A percentile compares a stretch with the other conserved stretches of the same genome.
phyloP scores from a whole-genome alignment of 1,139 yeast species.

The Suhomyces choctaworum region DNA sequence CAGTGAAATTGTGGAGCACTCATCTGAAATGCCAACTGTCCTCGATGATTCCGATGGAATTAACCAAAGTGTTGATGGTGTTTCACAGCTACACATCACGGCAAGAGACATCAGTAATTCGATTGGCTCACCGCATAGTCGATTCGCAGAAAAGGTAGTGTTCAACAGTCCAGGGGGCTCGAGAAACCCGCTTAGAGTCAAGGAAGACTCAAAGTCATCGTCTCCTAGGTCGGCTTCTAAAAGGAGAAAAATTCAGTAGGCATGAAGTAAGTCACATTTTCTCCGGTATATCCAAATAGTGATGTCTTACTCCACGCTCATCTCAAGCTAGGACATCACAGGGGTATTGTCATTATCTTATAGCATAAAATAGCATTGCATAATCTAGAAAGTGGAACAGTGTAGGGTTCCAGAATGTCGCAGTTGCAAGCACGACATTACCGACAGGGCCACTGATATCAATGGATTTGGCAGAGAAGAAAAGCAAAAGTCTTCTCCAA shows the following conservation, averaged over 20 bases:
- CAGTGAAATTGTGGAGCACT: conserved; percentile 3
- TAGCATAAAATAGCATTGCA: too few relatives aligned
- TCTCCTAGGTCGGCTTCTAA: conserved; percentile 11
- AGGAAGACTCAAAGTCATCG: conserved; percentile 1
- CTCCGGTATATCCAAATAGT: too few relatives aligned
- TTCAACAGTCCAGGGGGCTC: conserved; percentile 1
- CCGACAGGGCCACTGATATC: too few relatives aligned
- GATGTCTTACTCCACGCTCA: too few relatives aligned
- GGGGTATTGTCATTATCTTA: too few relatives aligned
- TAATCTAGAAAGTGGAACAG: too few relatives aligned
- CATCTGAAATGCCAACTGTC: conserved; percentile 1
- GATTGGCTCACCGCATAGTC: conserved; percentile 3
- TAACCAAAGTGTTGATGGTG: conserved; percentile 16
- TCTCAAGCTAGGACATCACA: too few relatives aligned
- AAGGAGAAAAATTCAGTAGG: conserved; percentile 10
- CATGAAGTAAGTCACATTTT: too few relatives aligned
- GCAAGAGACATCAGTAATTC: not conserved
- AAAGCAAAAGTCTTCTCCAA: too few relatives aligned
- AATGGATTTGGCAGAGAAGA: too few relatives aligned
- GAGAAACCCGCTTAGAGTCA: not conserved
- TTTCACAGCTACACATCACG: conserved; percentile 16
- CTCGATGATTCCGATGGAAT: conserved; percentile 13
- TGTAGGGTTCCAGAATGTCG: too few relatives aligned
- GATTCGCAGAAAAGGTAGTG: not conserved
- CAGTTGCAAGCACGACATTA: too few relatives aligned